Percentiles rank a stretch among this genome's conserved stretches.
Evolutionary conservation across 441 rosid species (phyloP).

Genomic region (Bruguiera hainesii): DNA sequence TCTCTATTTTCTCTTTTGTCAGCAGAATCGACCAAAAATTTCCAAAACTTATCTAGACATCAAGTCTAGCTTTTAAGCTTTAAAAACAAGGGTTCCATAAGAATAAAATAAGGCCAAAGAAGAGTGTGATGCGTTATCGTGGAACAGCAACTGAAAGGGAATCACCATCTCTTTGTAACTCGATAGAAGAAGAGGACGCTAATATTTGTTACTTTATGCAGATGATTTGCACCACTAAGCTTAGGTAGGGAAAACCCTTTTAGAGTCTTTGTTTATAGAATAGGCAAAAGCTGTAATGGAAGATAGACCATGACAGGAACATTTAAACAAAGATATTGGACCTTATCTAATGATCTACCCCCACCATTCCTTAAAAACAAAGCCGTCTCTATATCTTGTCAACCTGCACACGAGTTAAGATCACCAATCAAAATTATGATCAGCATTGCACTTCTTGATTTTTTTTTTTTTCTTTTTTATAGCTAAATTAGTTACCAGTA

Average conservation of each 20-base stretch:
- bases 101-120: not conserved
- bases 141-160: conserved; percentile 11
- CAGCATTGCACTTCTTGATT: not conserved
- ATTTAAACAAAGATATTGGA: too few species aligned
- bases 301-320: too few species aligned
- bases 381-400: not conserved
- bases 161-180: conserved; percentile 16
- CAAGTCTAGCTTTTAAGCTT: too few species aligned
- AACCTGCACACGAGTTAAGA: conserved; percentile 15
- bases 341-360: too few species aligned
- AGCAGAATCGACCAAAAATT: too few species aligned
- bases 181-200: conserved; percentile 3
- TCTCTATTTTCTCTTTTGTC: too few species aligned
- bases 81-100: not conserved
- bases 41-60: too few species aligned
- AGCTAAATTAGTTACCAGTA: not conserved
- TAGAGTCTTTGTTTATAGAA: too few species aligned
- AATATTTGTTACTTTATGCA: conserved; percentile 7
- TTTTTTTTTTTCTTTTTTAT: not conserved
- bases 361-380: too few species aligned
- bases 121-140: not conserved
- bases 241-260: conserved; percentile 7
- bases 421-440: not conserved
- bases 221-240: not conserved
- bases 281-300: too few species aligned